Base-by-base conservation (phyloP, 2,329 filamentous ascomycete genomes). In the Akanthomyces uredinophilus region DNA sequence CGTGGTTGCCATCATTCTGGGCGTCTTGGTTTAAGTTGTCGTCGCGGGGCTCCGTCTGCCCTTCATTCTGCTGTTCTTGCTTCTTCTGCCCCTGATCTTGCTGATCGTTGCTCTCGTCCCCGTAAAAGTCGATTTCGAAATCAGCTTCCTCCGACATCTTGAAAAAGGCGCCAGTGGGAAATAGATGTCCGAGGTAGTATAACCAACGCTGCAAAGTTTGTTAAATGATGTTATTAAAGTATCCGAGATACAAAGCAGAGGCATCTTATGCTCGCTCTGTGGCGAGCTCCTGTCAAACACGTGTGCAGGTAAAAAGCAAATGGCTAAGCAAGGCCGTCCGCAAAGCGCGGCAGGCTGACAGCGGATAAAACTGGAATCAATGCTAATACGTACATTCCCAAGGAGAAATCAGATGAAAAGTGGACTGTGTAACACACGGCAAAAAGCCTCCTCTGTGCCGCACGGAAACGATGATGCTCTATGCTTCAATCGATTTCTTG, bases 91-190 rank as follows among this genome's bases (percentile, higher is more conserved):
- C 65, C 8, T 65, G 64, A 18, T 67, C 70, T 65, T 78, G 74
- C 63, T 79, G 75, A 27, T 83, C 79, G 62, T 77, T 75, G 64
- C 76, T 77, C 63, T 79, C 78, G 68, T 88, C 87, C 68, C 85
- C 87, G 70, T 89, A 90, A 69, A 89, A 87, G 68, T 90, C 87
- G 75, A 90, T 88, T 68, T 89, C 87, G 73, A 87, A 89, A 69
- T 88, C 86, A 70, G 88, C 86, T 69, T 89, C 87, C 69, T 89
- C 87, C 68, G 86, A 84, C 87, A 89, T 89, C 56, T 70, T 75
- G 70, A 47, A 47, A 29, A 20, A 6, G 22, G 37, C 32, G 43
- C 32, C 27, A 52, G 14, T 37, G 52, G 4, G 52, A 47, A 13
- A 20, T 27, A 52, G 51, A 37, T 14, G 49, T 46, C 24, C 46